Evolutionary conservation across 2,329 filamentous ascomycete species (phyloP), one percentile per base, ranked within the genome.

Genomic region (Hymenoscyphus albidus): DNA sequence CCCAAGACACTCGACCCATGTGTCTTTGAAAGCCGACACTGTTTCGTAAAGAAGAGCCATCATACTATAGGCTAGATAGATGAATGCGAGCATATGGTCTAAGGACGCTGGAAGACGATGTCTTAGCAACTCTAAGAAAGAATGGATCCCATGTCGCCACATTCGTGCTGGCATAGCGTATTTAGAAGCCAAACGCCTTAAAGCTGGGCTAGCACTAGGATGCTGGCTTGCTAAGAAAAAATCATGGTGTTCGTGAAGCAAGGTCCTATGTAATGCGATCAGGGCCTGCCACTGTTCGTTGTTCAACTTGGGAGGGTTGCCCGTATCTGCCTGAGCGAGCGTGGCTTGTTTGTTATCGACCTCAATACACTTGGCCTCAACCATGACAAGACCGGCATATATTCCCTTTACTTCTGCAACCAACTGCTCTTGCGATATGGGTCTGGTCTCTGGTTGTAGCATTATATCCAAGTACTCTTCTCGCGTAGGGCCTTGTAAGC

Each of bases 141-240:
- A 88, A 73, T 96, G 92, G 3, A 98, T 97, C 0, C 91, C 94
- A 89, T 83, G 91, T 0, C 92, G 83, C 95, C 95, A 98, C 91
- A 98, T 95, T 0, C 94, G 81, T 0, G 91, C 92, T 0, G 94
- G 93, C 92, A 98, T 97, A 0, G 88, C 87, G 70, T 97, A 97
- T 67, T 95, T 95, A 0, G 84, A 83, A 0, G 93, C 89, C 0
- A 97, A 76, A 0, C 85, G 80, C 2, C 85, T 82, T 0, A 98
- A 75, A 0, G 88, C 85, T 0, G 82, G 81, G 31, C 83, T 90
- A 0, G 92, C 91, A 0, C 88, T 89, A 0, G 92, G 93, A 72
- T 98, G 93, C 70, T 97, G 93, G 0, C 87, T 91, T 0, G 93
- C 93, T 0, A 97, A 79, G 64, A 97, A 93, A 71, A 94, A 94